A percentile compares a stretch with the other conserved stretches of the same genome.
These are phyloP conservation scores for Quercus variabilis DNA, from an alignment of 306 rosid genomes.

Conservation along the genomic window DNA sequence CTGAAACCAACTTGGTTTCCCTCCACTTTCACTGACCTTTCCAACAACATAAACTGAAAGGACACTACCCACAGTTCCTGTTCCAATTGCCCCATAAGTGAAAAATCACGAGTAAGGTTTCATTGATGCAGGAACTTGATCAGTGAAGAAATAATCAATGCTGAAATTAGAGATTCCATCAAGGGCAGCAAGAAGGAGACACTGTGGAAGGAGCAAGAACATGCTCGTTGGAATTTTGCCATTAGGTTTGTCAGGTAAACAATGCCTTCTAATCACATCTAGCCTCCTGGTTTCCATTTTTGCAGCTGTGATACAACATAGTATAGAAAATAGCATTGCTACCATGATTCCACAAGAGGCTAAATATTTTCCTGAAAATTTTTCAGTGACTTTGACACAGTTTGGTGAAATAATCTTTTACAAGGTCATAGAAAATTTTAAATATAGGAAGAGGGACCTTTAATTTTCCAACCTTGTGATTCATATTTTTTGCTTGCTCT, in stretches of 20 bases:
- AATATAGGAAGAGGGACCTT: slow-evolving; percentile 12
- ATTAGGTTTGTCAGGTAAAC: slow-evolving; percentile 14
- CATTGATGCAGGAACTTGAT: background rate
- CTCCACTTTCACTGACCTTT: slow-evolving; percentile 22
- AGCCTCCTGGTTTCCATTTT: slow-evolving; percentile 27
- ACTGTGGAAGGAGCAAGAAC: slow-evolving; percentile 39
- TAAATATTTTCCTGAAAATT: background rate
- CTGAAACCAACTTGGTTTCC: slow-evolving; percentile 33
- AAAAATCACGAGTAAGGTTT: background rate
- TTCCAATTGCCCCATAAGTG: slow-evolving; percentile 12
- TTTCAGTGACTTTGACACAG: background rate
- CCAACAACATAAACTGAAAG: slow-evolving; percentile 10
- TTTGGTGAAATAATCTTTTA: background rate
- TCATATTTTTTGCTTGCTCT: slow-evolving; percentile 26
- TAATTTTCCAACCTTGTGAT: slow-evolving; percentile 20
- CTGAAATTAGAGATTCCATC: slow-evolving; percentile 10
- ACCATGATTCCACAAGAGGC: background rate
- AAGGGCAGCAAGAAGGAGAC: slow-evolving; percentile 18
- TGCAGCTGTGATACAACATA: slow-evolving; percentile 36
- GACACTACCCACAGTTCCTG: slow-evolving; percentile 25
- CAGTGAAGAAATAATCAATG: background rate
- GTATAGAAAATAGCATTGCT: slow-evolving; percentile 21
- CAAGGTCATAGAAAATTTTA: background rate
- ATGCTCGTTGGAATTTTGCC: slow-evolving; percentile 30
- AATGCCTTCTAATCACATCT: slow-evolving; percentile 16